Percentiles rank a stretch among this genome's conserved stretches.
phyloP scores from a whole-genome alignment of 2,329 filamentous ascomycete genomes.

The Aspergillus sp. region DNA sequence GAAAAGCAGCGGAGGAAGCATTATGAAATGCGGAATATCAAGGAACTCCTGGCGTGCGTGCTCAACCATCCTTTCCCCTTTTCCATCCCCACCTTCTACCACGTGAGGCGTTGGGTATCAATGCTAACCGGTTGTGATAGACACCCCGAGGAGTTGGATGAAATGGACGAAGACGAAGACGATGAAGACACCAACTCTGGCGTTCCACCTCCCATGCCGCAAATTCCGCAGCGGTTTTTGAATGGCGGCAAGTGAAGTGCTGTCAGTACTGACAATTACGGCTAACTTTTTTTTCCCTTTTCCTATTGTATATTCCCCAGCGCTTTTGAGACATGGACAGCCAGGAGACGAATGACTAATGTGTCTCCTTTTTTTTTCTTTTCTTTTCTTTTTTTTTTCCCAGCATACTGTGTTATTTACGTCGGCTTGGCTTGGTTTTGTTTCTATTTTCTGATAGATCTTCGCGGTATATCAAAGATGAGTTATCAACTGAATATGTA shows the following conservation, averaged over 20 bases:
- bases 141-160: slow-evolving; percentile 66
- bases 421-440: not conserved
- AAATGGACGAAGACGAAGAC: slow-evolving; percentile 61
- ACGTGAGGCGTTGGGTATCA: not conserved
- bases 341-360: slow-evolving; percentile 5
- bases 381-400: not conserved
- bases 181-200: slow-evolving; percentile 27
- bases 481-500: not conserved
- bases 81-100: not conserved
- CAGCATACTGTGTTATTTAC: slow-evolving; percentile 6
- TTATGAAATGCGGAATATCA: slow-evolving; percentile 98
- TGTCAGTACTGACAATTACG: not conserved
- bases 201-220: slow-evolving; percentile 32
- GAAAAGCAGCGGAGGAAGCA: slow-evolving; percentile 91
- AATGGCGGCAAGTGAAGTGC: slow-evolving; percentile 22
- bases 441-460: slow-evolving; percentile 2
- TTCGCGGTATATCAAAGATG: not conserved
- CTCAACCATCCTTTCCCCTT: not conserved
- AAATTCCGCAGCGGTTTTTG: slow-evolving; percentile 31
- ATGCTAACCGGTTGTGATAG: slow-evolving; percentile 20
- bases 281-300: not conserved
- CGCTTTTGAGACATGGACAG: slow-evolving; percentile 7
- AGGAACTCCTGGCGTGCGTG: slow-evolving; percentile 73
- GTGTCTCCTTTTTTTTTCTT: not conserved
- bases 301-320: slow-evolving; percentile 26